Base-by-base conservation (phyloP, 164 flowering plant species). In the Vitis labrusca region DNA sequence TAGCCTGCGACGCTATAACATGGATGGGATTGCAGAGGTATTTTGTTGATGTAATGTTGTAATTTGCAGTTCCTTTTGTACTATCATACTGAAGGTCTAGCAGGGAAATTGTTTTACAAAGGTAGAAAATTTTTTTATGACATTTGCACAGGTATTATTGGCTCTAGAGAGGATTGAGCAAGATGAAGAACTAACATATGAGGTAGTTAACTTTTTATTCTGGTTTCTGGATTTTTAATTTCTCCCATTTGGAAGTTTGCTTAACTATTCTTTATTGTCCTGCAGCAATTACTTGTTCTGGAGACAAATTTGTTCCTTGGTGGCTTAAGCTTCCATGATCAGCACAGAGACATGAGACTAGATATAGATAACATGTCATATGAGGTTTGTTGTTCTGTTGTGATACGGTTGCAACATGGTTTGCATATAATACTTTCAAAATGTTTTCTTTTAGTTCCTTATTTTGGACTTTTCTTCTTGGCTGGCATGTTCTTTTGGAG, bases 341-440 rank as follows among this genome's bases (percentile, higher is more conserved):
- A 87, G 79, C 99, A 95, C 57, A 82, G 97, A 72, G 98, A 93
- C 74, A 88, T 95, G 99, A 88, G 99, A 85, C 74, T 95, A 67
- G 99, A 96, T 76, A 93, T 96, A 64, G 99, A 96, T 79, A 85
- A 87, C 81, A 93, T 95, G 99, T 89, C 99, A 52, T 95, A 95
- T 76, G 99, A 95, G 97, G 99, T 95, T 55, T 77, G 88, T 75
- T 49, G 49, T 65, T 23, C 10, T 59, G 14, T 63, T 58, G 48
- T 59, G 58, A 44, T 69, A 61, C 32, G 19, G 11, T 50, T 49
- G 32, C 27, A 37, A n/a, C 44, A 37, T 37, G 44, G 7, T 37
- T 63, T 58, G 13, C 13, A 23, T 51, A 30, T 17, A 19, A 56
- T 55, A 49, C 27, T 57, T 23, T 59, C 44, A 37, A 37, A 37